phyloP scores from a whole-genome alignment of 2,329 filamentous ascomycete genomes.

The Fusarium sp. region DNA sequence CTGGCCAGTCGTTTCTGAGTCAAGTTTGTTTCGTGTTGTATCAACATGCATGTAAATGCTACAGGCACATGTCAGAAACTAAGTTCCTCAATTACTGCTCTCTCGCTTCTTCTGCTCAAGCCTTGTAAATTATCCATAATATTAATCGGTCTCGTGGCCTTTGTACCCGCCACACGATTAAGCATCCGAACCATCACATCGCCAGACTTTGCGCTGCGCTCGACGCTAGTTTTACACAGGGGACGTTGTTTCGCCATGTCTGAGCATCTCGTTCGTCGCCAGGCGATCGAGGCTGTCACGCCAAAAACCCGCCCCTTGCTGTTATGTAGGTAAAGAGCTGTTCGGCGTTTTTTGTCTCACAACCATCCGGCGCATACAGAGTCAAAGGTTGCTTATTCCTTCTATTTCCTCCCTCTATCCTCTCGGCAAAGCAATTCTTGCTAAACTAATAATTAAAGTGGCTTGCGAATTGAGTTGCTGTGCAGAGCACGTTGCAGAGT shows the following conservation, averaged over 20 bases:
- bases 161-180: constrained; percentile 25
- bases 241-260: constrained; percentile 33
- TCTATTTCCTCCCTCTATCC: constrained; percentile 5
- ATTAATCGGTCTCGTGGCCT: constrained; percentile 23
- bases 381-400: not conserved
- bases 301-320: constrained; percentile 35
- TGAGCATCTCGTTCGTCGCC: constrained; percentile 39
- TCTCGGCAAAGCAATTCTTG: constrained; percentile 32
- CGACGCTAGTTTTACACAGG: constrained; percentile 18
- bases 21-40: not conserved
- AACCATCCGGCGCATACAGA: constrained; percentile 8
- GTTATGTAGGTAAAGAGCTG: constrained; percentile 11
- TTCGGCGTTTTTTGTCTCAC: constrained; percentile 31
- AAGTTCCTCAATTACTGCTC: not conserved
- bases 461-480: constrained; percentile 19
- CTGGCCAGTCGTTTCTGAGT: not conserved
- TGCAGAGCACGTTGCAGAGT: constrained; percentile 26
- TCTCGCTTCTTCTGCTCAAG: not conserved
- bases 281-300: constrained; percentile 38
- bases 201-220: constrained; percentile 24
- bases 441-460: constrained; percentile 11
- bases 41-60: not conserved
- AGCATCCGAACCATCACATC: not conserved
- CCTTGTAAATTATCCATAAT: no score
- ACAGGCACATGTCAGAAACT: constrained; percentile 19